phyloP scores from a whole-genome alignment of 1,284 basidiomycete species.

The Austropuccinia psidii region DNA sequence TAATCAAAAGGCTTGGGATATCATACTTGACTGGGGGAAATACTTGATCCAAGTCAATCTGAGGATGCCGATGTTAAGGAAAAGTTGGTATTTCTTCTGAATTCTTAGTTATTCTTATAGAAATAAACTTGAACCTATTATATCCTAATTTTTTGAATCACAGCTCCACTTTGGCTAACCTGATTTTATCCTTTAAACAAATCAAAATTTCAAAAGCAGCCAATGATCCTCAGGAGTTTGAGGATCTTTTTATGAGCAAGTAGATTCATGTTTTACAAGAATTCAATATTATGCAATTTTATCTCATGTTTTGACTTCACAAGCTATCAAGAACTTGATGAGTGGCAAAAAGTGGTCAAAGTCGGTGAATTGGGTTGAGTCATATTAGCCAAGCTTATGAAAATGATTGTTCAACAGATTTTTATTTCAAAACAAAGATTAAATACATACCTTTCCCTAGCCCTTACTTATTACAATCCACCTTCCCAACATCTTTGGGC shows the following conservation, averaged over 20 bases:
- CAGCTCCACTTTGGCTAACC: not conserved
- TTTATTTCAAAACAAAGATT: conserved; percentile 57
- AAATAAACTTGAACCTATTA: not conserved
- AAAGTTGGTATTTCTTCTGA: not conserved
- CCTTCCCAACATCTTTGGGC: conserved; percentile 83
- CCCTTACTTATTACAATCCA: conserved; percentile 74
- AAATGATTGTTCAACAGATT: conserved; percentile 57
- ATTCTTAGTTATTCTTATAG: no score
- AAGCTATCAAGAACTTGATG: conserved; percentile 66
- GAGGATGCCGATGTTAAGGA: conserved; percentile 21
- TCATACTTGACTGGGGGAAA: conserved; percentile 71
- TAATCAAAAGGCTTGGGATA: conserved; percentile 69
- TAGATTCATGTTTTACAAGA: conserved; percentile 49
- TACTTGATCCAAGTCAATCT: conserved; percentile 38
- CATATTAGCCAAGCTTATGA: conserved; percentile 56
- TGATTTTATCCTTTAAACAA: conserved; percentile 12
- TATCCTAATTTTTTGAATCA: not conserved
- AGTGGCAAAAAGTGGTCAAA: conserved; percentile 67
- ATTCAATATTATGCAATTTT: conserved; percentile 59
- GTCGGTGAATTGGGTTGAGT: conserved; percentile 63
- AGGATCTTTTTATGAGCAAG: conserved; percentile 51
- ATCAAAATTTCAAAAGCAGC: not conserved
- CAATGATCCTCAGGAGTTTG: conserved; percentile 43
- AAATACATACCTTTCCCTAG: conserved; percentile 60
- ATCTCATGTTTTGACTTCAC: conserved; percentile 62